phyloP scores from a whole-genome alignment of 2,329 filamentous ascomycete species.

The Xylariaceae sp. region DNA sequence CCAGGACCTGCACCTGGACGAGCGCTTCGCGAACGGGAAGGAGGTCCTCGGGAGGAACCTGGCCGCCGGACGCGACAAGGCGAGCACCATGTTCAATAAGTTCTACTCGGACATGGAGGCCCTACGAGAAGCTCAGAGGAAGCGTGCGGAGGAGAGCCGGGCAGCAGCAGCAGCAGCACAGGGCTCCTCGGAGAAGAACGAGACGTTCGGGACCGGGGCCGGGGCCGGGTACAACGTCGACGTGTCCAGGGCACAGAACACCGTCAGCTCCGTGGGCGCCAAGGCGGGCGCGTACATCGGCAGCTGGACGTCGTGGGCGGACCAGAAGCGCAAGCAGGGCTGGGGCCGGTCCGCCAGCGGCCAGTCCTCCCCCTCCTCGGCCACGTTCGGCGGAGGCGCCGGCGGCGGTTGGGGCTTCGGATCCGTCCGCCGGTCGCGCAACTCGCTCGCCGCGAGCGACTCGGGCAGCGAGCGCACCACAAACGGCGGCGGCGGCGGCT shows the following conservation, averaged over 20 bases:
- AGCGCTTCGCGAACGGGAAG: conserved; percentile 72
- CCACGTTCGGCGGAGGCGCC: conserved; percentile 2
- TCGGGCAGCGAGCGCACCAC: conserved; percentile 24
- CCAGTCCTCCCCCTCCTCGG: conserved; percentile 26
- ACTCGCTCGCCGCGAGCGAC: conserved; percentile 17
- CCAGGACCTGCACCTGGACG: conserved; percentile 87
- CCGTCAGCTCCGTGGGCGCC: conserved; percentile 40
- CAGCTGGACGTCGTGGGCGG: conserved; percentile 63
- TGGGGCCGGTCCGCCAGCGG: conserved; percentile 31
- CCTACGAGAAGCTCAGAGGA: conserved; percentile 65
- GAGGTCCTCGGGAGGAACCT: conserved; percentile 85
- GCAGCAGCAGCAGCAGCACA: conserved; percentile 18
- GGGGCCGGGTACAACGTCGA: conserved; percentile 24
- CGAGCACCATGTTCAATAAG: conserved; percentile 77
- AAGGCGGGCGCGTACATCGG: conserved; percentile 59
- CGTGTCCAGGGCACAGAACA: conserved; percentile 35
- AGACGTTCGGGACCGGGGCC: too few species aligned
- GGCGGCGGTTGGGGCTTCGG: conserved; percentile 28
- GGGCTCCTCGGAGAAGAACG: conserved; percentile 18
- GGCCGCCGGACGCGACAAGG: conserved; percentile 81
- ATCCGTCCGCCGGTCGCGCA: conserved; percentile 21
- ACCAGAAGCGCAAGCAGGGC: conserved; percentile 62
- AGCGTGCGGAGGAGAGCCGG: conserved; percentile 49
- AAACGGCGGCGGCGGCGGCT: too few species aligned
- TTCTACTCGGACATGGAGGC: conserved; percentile 87